These are phyloP conservation scores for Sclerotinia glacialis DNA, from an alignment of 2,329 filamentous ascomycete species.

Conservation along the genomic window DNA sequence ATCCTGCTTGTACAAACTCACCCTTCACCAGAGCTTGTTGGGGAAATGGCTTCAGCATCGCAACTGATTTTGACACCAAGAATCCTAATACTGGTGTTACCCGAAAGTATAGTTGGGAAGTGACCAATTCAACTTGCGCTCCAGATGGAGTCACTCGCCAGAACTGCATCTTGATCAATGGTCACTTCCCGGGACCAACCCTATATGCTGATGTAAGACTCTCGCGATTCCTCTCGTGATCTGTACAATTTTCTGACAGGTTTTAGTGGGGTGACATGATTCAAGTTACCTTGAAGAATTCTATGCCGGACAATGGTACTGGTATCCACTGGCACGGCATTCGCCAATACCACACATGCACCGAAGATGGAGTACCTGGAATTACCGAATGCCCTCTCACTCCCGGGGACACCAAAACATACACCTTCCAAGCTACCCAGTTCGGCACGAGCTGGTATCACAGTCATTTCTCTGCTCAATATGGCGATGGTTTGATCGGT, in stretches of 20 bases:
- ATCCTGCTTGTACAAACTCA: constrained; percentile 35
- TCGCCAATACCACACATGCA: constrained; percentile 42
- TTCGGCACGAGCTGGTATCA: constrained; percentile 46
- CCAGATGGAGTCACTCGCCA: constrained; percentile 49
- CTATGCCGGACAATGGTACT: constrained; percentile 40
- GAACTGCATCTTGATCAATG: constrained; percentile 44
- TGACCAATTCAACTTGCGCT: constrained; percentile 34
- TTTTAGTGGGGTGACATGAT: constrained; percentile 36
- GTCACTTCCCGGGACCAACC: constrained; percentile 37
- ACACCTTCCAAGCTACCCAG: constrained; percentile 33
- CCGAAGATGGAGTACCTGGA: constrained; percentile 46
- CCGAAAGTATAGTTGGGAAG: constrained; percentile 34
- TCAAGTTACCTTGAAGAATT: constrained; percentile 34
- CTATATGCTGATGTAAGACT: constrained; percentile 30
- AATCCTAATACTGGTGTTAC: constrained; percentile 40
- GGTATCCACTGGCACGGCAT: constrained; percentile 49
- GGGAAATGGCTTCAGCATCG: constrained; percentile 37
- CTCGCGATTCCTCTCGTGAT: too few species aligned
- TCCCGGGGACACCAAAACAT: constrained; percentile 47
- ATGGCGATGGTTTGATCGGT: constrained; percentile 53
- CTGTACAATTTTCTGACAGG: neutral
- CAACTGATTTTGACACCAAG: constrained; percentile 36
- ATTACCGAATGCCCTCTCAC: constrained; percentile 38
- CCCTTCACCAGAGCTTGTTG: constrained; percentile 38
- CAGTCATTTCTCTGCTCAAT: constrained; percentile 51